phyloP scores from a whole-genome alignment of 2,329 filamentous ascomycete genomes.

The Cordyceps militaris region DNA sequence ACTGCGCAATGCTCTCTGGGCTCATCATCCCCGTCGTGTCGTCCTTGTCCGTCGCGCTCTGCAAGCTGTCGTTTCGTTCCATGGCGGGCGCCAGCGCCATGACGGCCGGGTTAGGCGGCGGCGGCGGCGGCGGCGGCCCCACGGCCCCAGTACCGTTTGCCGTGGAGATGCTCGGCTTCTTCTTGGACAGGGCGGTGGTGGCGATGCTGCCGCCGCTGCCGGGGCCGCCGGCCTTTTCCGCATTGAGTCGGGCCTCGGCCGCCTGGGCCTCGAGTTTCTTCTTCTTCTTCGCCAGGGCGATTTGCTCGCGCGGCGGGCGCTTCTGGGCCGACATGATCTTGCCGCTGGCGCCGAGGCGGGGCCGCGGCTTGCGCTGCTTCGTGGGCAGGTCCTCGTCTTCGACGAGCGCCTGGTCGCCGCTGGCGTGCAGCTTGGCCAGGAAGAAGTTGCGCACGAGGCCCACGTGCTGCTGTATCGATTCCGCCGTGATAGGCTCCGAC shows the following conservation, averaged over 20 bases:
- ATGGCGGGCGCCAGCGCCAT: constrained; percentile 40
- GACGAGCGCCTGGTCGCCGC: constrained; percentile 69
- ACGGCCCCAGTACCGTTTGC: background rate
- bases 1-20: constrained; percentile 64
- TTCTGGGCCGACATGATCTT: constrained; percentile 85
- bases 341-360: constrained; percentile 61
- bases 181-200: constrained; percentile 41
- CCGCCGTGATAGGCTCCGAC: constrained; percentile 70
- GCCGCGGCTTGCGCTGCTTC: constrained; percentile 75
- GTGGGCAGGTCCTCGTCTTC: constrained; percentile 93
- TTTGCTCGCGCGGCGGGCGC: constrained; percentile 72
- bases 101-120: constrained; percentile 32
- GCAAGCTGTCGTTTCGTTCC: constrained; percentile 53
- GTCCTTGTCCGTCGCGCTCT: constrained; percentile 61
- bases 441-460: constrained; percentile 90
- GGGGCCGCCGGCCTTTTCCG: constrained; percentile 26
- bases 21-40: constrained; percentile 73
- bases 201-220: constrained; percentile 26
- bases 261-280: constrained; percentile 66
- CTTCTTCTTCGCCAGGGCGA: constrained; percentile 79
- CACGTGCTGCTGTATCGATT: constrained; percentile 73
- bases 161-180: constrained; percentile 36
- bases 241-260: constrained; percentile 35
- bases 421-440: constrained; percentile 77
- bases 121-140: constrained; percentile 26